phyloP scores from a whole-genome alignment of 192 early-diverging fungal species.

The Backusella tarrabulga region DNA sequence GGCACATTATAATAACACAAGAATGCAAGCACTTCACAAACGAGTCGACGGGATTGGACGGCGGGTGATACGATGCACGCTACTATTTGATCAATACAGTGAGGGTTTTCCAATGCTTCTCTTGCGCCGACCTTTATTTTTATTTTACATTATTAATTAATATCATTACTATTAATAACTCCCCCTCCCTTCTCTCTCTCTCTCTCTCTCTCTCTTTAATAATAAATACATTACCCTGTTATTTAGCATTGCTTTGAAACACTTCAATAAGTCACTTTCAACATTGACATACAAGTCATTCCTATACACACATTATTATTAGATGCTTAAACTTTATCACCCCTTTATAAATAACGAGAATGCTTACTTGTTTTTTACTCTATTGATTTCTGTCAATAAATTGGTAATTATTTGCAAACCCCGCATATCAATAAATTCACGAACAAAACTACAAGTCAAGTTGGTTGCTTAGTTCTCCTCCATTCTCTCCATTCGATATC shows the following conservation, averaged over 20 bases:
- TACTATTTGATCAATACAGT: slow-evolving; percentile 67
- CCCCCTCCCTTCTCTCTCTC: not conserved
- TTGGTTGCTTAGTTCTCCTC: not conserved
- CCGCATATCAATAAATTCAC: slow-evolving; percentile 73
- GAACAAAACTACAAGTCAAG: slow-evolving; percentile 57
- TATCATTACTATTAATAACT: not conserved
- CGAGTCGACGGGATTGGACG: slow-evolving; percentile 64
- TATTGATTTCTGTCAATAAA: slow-evolving; percentile 58
- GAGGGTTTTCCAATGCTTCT: slow-evolving; percentile 67
- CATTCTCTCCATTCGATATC: not conserved
- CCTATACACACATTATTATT: slow-evolving; percentile 36
- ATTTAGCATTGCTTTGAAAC: slow-evolving; percentile 75
- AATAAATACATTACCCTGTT: slow-evolving; percentile 38
- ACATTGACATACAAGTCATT: slow-evolving; percentile 66
- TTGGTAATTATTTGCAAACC: slow-evolving; percentile 69
- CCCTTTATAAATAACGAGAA: not conserved
- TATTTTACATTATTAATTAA: not conserved
- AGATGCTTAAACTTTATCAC: not conserved
- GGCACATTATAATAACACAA: slow-evolving; percentile 76
- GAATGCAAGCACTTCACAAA: slow-evolving; percentile 75
- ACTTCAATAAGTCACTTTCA: slow-evolving; percentile 77
- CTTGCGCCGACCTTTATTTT: slow-evolving; percentile 60
- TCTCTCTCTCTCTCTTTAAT: not conserved
- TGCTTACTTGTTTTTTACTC: slow-evolving; percentile 47
- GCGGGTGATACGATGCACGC: slow-evolving; percentile 73